Conservation (phyloP, 2,329 filamentous ascomycete genomes). For the Xylaria hypoxylon region DNA sequence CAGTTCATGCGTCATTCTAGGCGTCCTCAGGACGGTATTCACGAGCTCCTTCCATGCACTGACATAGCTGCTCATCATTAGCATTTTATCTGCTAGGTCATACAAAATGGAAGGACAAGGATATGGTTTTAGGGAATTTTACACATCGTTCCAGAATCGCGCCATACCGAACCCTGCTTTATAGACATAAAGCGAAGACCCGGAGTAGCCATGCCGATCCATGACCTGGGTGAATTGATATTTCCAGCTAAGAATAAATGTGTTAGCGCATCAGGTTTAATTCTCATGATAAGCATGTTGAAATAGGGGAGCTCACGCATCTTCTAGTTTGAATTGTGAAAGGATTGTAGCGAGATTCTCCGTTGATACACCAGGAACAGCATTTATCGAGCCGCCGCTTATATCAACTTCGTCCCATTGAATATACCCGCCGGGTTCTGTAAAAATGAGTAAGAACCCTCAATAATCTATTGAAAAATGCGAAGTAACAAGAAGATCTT, state of each 20-base stretch:
- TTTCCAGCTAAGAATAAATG: constrained; percentile 24
- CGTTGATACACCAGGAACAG: constrained; percentile 23
- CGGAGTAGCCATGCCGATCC: constrained; percentile 23
- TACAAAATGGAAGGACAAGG: too few species aligned
- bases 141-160: constrained; percentile 36
- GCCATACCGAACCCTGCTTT: constrained; percentile 27
- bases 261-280: too few species aligned
- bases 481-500: too few species aligned
- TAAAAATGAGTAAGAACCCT: background rate
- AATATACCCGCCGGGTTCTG: constrained; percentile 37
- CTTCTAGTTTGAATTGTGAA: constrained; percentile 12
- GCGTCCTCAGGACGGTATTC: too few species aligned
- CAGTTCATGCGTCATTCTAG: too few species aligned
- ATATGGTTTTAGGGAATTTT: constrained; percentile 8
- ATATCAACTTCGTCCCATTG: constrained; percentile 38
- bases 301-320: constrained; percentile 11
- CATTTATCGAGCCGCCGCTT: constrained; percentile 25
- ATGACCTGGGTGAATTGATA: constrained; percentile 25
- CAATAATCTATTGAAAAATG: background rate
- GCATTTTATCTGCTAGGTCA: too few species aligned
- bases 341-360: constrained; percentile 16
- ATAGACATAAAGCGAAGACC: constrained; percentile 25
- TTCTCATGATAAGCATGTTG: too few species aligned
- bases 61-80: too few species aligned
- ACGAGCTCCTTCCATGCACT: too few species aligned